Evolutionary conservation across 1,139 yeast species (phyloP).

Genomic region (Yamadazyma friedrichii): DNA sequence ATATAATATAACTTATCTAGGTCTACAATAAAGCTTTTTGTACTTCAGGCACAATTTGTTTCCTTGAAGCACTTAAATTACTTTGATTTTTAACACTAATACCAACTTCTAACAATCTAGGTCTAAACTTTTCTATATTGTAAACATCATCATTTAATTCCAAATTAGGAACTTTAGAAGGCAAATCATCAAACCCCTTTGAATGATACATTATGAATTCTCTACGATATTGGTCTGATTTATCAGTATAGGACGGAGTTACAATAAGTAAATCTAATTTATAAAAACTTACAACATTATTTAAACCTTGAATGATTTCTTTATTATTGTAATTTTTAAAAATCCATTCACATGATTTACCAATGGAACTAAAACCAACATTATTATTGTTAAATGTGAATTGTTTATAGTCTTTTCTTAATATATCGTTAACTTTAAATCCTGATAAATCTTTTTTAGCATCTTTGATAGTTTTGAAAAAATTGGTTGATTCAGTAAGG

Average conservation of each 20-base stretch:
- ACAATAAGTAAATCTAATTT: slow-evolving; percentile 54
- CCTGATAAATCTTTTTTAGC: slow-evolving; percentile 67
- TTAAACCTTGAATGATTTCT: slow-evolving; percentile 39
- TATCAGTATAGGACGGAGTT: slow-evolving; percentile 59
- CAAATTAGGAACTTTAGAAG: slow-evolving; percentile 1
- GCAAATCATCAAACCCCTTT: slow-evolving; percentile 6
- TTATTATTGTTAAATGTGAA: slow-evolving; percentile 47
- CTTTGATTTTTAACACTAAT: slow-evolving; percentile 47
- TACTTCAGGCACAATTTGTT: slow-evolving; percentile 77
- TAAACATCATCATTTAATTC: slow-evolving; percentile 23
- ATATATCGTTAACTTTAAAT: slow-evolving; percentile 55
- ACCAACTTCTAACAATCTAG: slow-evolving; percentile 24
- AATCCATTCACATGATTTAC: slow-evolving; percentile 64
- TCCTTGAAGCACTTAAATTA: slow-evolving; percentile 66
- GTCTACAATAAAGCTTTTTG: slow-evolving; percentile 21
- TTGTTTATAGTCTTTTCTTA: slow-evolving; percentile 82
- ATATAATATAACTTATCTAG: slow-evolving; percentile 20
- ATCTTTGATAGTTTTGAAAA: slow-evolving; percentile 41
- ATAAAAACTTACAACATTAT: slow-evolving; percentile 32
- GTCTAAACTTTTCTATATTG: slow-evolving; percentile 11
- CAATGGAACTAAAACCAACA: slow-evolving; percentile 78
- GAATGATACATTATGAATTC: slow-evolving; percentile 37
- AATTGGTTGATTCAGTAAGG: slow-evolving; percentile 9
- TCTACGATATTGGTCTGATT: slow-evolving; percentile 45
- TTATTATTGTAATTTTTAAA: slow-evolving; percentile 27